These are phyloP conservation scores for Casuarina glauca DNA, from an alignment of 306 rosid genomes.

Conservation along the genomic window DNA sequence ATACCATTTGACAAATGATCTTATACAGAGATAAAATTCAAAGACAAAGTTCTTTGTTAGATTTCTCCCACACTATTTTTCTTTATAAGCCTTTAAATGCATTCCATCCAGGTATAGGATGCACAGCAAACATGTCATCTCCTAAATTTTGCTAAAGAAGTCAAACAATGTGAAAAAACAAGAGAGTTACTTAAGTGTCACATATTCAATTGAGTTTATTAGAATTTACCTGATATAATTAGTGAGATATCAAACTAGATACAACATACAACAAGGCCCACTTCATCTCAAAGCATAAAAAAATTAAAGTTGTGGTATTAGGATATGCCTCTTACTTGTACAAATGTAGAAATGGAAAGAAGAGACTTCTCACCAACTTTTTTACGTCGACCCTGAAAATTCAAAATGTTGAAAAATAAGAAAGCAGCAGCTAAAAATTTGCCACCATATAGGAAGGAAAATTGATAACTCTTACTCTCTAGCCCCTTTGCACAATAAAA, in stretches of 20 bases:
- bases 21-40: background rate
- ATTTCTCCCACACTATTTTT: background rate
- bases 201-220: background rate
- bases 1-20: background rate
- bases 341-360: constrained; percentile 5
- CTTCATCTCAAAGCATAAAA: background rate
- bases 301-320: background rate
- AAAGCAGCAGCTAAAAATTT: background rate
- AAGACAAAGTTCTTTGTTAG: background rate
- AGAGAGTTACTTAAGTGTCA: background rate
- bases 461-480: background rate
- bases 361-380: constrained; percentile 10
- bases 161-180: background rate
- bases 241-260: background rate
- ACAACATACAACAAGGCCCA: background rate
- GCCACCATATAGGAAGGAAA: background rate
- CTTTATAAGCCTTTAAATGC: background rate
- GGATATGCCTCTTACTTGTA: background rate
- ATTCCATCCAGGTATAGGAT: background rate
- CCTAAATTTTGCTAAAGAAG: background rate
- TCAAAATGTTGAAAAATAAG: background rate
- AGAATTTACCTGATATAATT: background rate
- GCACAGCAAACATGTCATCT: background rate
- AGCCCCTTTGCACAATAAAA: background rate
- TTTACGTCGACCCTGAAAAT: constrained; percentile 2